Conservation (phyloP, 2,329 filamentous ascomycete species). For the Emericellopsis atlantica region DNA sequence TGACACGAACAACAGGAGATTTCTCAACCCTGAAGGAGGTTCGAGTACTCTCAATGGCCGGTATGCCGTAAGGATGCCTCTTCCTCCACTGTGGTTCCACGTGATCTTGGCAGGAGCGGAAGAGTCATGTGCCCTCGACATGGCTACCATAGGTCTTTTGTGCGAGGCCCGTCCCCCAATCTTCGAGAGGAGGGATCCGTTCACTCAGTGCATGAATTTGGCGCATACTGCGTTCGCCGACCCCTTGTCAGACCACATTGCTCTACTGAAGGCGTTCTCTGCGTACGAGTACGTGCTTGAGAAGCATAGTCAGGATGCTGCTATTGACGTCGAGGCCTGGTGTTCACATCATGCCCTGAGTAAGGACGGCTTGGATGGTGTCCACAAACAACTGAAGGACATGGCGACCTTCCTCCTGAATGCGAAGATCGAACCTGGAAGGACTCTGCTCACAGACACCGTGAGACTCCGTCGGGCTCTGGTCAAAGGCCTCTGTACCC, state of each 20-base stretch:
- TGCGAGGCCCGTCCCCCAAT: background rate
- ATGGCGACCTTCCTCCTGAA: no score
- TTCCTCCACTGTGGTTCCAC: no score
- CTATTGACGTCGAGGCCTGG: no score
- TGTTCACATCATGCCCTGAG: no score
- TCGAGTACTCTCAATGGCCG: no score
- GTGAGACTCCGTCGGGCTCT: background rate
- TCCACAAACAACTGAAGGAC: no score
- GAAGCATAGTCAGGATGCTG: no score
- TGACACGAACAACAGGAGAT: no score
- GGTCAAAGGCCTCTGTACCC: background rate
- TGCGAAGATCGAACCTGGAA: no score
- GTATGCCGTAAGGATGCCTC: no score
- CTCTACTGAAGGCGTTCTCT: conserved; percentile 2
- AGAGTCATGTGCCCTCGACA: background rate
- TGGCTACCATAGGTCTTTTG: background rate
- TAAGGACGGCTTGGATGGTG: no score
- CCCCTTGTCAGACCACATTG: conserved; percentile 4
- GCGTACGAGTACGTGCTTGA: background rate
- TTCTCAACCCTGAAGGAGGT: no score
- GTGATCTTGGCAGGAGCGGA: conserved; percentile 3
- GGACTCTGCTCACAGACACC: background rate
- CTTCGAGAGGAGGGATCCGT: background rate
- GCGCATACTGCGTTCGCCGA: conserved; percentile 1
- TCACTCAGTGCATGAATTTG: background rate